Evolutionary conservation across 176 grass and related monocot genomes (phyloP).

Genomic region (Chrysopogon serrulatus): DNA sequence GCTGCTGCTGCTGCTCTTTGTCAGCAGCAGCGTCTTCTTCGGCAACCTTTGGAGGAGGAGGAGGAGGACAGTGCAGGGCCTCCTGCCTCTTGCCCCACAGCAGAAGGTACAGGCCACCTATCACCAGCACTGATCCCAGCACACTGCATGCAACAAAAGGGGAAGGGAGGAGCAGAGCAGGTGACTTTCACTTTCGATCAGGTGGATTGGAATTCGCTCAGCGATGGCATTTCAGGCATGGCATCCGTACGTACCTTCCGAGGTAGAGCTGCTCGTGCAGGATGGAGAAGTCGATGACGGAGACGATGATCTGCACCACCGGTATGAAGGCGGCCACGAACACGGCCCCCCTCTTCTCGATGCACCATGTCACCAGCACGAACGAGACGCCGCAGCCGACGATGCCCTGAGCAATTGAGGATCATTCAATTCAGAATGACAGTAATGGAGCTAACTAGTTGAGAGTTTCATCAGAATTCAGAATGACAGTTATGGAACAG

Average conservation of each 20-base stretch:
- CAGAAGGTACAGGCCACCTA: slow-evolving; percentile 77
- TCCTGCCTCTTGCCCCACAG: slow-evolving; percentile 90
- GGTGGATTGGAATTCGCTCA: not conserved
- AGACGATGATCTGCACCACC: slow-evolving; percentile 84
- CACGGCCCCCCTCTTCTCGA: slow-evolving; percentile 71
- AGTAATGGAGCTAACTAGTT: too few species aligned
- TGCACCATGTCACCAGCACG: slow-evolving; percentile 84
- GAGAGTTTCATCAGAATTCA: not conserved
- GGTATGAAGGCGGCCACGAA: slow-evolving; percentile 94
- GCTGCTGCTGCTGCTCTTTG: slow-evolving; percentile 41
- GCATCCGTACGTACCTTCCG: slow-evolving; percentile 75
- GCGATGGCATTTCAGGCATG: not conserved
- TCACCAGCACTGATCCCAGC: slow-evolving; percentile 64
- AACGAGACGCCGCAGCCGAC: slow-evolving; percentile 78
- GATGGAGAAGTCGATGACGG: slow-evolving; percentile 64
- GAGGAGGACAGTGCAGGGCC: slow-evolving; percentile 8
- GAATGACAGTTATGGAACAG: not conserved
- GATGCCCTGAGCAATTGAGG: slow-evolving; percentile 40
- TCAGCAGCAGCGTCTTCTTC: slow-evolving; percentile 17
- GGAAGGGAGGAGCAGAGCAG: not conserved
- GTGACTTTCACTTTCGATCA: not conserved
- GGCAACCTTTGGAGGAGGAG: slow-evolving; percentile 27
- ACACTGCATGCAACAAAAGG: slow-evolving; percentile 35
- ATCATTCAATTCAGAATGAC: not conserved
- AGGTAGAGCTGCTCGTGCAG: slow-evolving; percentile 77